Percentiles rank a stretch among this genome's conserved stretches.
Conservation (phyloP, 805 yeast genomes). For the Candida stauntonica region DNA sequence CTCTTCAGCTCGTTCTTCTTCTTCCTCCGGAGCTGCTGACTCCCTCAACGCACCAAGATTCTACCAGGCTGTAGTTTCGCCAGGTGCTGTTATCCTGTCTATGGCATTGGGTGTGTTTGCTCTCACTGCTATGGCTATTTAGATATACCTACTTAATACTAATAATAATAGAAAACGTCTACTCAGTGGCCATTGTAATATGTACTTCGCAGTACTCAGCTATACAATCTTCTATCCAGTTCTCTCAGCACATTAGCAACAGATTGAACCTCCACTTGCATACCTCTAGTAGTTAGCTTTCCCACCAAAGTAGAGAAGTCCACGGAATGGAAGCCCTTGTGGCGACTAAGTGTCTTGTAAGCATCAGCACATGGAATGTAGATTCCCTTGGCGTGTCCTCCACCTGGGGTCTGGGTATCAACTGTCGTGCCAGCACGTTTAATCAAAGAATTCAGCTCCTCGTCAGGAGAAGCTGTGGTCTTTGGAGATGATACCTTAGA, state of each 20-base stretch:
- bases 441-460: slow-evolving; percentile 24
- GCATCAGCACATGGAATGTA: slow-evolving; percentile 90
- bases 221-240: slow-evolving; percentile 50
- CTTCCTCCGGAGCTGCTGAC: slow-evolving; percentile 19
- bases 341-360: slow-evolving; percentile 79
- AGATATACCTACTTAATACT: not conserved
- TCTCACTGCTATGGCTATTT: not conserved
- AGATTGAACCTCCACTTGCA: slow-evolving; percentile 88
- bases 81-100: slow-evolving; percentile 13
- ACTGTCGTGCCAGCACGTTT: slow-evolving; percentile 9
- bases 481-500: slow-evolving; percentile 28
- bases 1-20: slow-evolving; percentile 25
- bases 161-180: too few relatives aligned
- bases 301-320: slow-evolving; percentile 74
- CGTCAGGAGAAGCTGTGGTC: slow-evolving; percentile 17
- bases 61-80: slow-evolving; percentile 15
- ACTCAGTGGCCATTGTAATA: too few relatives aligned
- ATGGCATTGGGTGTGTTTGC: slow-evolving; percentile 1
- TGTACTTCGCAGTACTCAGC: too few relatives aligned
- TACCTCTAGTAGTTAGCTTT: slow-evolving; percentile 72
- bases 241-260: slow-evolving; percentile 83
- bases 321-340: slow-evolving; percentile 67
- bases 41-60: slow-evolving; percentile 17
- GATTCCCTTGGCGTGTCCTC: slow-evolving; percentile 33
- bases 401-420: slow-evolving; percentile 12